Conservation (phyloP, 2,329 filamentous ascomycete species). For the Colletotrichum sp. region DNA sequence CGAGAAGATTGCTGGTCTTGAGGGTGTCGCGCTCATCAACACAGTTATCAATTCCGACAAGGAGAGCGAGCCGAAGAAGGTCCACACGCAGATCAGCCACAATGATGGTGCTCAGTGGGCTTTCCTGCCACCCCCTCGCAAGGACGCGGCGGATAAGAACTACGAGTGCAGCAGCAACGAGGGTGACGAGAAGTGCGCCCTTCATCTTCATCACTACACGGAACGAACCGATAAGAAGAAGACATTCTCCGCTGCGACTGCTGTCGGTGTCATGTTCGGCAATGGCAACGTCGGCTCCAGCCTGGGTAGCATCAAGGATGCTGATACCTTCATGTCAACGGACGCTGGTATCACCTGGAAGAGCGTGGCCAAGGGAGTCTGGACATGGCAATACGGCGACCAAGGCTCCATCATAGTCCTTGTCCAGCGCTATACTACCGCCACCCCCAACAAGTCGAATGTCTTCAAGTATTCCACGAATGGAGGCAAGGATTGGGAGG, state of each 20-base stretch:
- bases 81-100: slow-evolving; percentile 93
- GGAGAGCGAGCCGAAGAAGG: slow-evolving; percentile 72
- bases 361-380: slow-evolving; percentile 83
- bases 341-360: slow-evolving; percentile 93
- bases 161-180: slow-evolving; percentile 70
- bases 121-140: slow-evolving; percentile 72
- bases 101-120: slow-evolving; percentile 94
- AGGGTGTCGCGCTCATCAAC: slow-evolving; percentile 90
- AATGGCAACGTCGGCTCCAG: slow-evolving; percentile 85
- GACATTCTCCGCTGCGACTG: slow-evolving; percentile 87
- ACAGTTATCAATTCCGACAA: slow-evolving; percentile 77
- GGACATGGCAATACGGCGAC: slow-evolving; percentile 95
- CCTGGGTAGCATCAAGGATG: slow-evolving; percentile 71
- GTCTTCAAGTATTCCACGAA: slow-evolving; percentile 78
- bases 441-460: slow-evolving; percentile 71
- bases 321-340: slow-evolving; percentile 87
- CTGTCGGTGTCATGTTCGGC: slow-evolving; percentile 89
- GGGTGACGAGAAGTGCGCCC: slow-evolving; percentile 73
- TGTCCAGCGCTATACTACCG: slow-evolving; percentile 64
- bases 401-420: slow-evolving; percentile 93
- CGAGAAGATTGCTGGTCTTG: slow-evolving; percentile 91
- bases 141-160: slow-evolving; percentile 72
- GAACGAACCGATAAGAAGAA: slow-evolving; percentile 82
- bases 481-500: slow-evolving; percentile 79
- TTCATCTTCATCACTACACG: slow-evolving; percentile 96